Conservation (phyloP, 116 monocot genomes). For the Zostera marina region DNA sequence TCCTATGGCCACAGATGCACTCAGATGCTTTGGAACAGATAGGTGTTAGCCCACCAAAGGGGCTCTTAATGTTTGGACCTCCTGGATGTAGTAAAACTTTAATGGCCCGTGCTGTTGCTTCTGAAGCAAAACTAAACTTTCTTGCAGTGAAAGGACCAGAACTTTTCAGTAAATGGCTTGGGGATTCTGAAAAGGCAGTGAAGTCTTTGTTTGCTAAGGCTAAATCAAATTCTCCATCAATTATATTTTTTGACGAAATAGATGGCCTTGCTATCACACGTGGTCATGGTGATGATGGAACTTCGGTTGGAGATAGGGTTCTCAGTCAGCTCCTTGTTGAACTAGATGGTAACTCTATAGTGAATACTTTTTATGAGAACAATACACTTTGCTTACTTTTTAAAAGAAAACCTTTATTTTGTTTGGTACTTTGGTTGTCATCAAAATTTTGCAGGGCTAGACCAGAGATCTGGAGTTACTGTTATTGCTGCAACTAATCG, state of each 20-base stretch:
- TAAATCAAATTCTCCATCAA: constrained; percentile 76
- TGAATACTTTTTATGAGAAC: not conserved
- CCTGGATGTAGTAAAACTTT: constrained; percentile 97
- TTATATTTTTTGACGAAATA: constrained; percentile 99
- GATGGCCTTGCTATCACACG: constrained; percentile 85
- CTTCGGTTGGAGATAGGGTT: constrained; percentile 82
- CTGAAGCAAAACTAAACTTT: constrained; percentile 88
- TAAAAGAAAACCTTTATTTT: not conserved
- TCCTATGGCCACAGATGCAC: constrained; percentile 57
- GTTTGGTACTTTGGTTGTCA: not conserved
- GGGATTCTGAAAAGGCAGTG: constrained; percentile 96
- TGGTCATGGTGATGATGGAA: constrained; percentile 66
- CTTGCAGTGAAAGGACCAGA: constrained; percentile 96
- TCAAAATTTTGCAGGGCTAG: constrained; percentile 43
- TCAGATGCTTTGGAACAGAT: constrained; percentile 59
- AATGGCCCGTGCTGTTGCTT: constrained; percentile 93
- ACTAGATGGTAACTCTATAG: constrained; percentile 62
- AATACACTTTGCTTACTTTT: not conserved
- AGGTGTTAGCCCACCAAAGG: constrained; percentile 57
- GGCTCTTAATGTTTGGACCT: constrained; percentile 82
- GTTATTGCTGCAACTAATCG: constrained; percentile 98
- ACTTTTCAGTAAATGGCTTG: constrained; percentile 96
- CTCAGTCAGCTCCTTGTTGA: constrained; percentile 81
- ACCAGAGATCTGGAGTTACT: constrained; percentile 52
- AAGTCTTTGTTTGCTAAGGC: constrained; percentile 83